A percentile compares a stretch with the other conserved stretches of the same genome.
These are phyloP conservation scores for Solanum piurae DNA, from an alignment of 257 asterid genomes.

Conservation along the genomic window DNA sequence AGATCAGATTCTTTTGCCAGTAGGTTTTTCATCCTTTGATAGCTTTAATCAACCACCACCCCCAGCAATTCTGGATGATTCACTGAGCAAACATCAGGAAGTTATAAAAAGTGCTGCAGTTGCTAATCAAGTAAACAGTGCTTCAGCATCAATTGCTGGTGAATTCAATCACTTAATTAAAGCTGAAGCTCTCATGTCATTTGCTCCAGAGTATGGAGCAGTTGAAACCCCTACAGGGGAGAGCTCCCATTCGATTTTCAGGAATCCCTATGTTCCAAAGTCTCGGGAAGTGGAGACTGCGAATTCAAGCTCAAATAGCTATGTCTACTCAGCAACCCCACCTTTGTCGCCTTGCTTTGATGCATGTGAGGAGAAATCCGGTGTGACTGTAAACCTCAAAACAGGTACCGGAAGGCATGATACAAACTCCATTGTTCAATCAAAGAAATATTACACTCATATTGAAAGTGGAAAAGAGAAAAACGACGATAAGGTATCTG, in stretches of 20 bases:
- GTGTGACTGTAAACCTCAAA: slow-evolving; percentile 35
- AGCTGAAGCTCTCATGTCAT: slow-evolving; percentile 94
- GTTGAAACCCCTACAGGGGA: slow-evolving; percentile 71
- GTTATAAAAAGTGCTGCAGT: slow-evolving; percentile 22
- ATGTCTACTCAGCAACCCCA: slow-evolving; percentile 89
- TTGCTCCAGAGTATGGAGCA: slow-evolving; percentile 94
- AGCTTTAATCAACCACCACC: slow-evolving; percentile 52
- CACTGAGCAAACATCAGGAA: slow-evolving; percentile 55
- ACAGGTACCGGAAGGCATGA: slow-evolving; percentile 39
- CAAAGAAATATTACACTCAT: slow-evolving; percentile 56
- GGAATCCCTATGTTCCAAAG: slow-evolving; percentile 81
- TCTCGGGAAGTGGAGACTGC: slow-evolving; percentile 79
- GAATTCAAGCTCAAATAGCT: slow-evolving; percentile 63
- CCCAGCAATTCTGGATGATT: slow-evolving; percentile 50
- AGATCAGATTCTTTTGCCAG: slow-evolving; percentile 73
- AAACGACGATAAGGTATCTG: slow-evolving; percentile 26
- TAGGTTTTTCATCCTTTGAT: slow-evolving; percentile 57
- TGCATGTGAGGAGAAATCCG: slow-evolving; percentile 65
- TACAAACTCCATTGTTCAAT: slow-evolving; percentile 27
- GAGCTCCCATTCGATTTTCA: slow-evolving; percentile 54
- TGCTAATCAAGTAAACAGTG: slow-evolving; percentile 38
- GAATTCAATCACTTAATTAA: slow-evolving; percentile 88
- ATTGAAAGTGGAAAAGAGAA: slow-evolving; percentile 51
- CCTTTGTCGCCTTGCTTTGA: slow-evolving; percentile 62
- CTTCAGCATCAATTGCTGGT: slow-evolving; percentile 33